These are phyloP conservation scores for Pichia sp. DNA, from an alignment of 1,139 yeast genomes.

Conservation along the genomic window DNA sequence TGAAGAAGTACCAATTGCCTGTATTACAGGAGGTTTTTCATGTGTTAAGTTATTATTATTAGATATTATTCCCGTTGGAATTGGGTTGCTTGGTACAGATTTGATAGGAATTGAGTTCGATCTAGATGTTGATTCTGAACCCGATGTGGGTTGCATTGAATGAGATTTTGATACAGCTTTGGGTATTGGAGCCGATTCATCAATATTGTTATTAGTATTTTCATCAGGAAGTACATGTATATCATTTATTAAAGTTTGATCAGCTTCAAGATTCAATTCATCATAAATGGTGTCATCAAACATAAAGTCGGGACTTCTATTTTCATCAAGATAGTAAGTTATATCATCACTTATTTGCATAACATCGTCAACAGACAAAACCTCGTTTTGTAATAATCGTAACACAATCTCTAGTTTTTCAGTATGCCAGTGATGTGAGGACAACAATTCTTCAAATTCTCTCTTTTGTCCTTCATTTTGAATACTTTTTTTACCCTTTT, in stretches of 20 bases:
- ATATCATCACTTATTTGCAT: slow-evolving; percentile 64
- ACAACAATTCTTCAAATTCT: slow-evolving; percentile 36
- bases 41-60: slow-evolving; percentile 2
- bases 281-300: slow-evolving; percentile 77
- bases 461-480: slow-evolving; percentile 55
- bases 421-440: slow-evolving; percentile 51
- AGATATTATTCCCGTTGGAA: background rate
- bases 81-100: background rate
- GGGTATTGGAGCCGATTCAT: slow-evolving; percentile 6
- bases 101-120: slow-evolving; percentile 1
- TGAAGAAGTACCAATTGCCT: slow-evolving; percentile 13
- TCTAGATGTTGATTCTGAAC: slow-evolving; percentile 11
- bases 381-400: slow-evolving; percentile 59
- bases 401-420: slow-evolving; percentile 57
- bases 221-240: slow-evolving; percentile 34
- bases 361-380: slow-evolving; percentile 52
- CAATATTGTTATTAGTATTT: background rate
- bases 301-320: slow-evolving; percentile 65
- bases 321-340: slow-evolving; percentile 63
- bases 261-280: slow-evolving; percentile 53
- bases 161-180: slow-evolving; percentile 2
- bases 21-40: slow-evolving; percentile 14
- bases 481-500: slow-evolving; percentile 46
- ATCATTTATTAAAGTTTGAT: slow-evolving; percentile 43
- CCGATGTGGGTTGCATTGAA: slow-evolving; percentile 7